Evolutionary conservation across 2,329 filamentous ascomycete genomes (phyloP), one percentile per base, ranked within the genome.

Genomic region (Cladobotryum mycophilum): DNA sequence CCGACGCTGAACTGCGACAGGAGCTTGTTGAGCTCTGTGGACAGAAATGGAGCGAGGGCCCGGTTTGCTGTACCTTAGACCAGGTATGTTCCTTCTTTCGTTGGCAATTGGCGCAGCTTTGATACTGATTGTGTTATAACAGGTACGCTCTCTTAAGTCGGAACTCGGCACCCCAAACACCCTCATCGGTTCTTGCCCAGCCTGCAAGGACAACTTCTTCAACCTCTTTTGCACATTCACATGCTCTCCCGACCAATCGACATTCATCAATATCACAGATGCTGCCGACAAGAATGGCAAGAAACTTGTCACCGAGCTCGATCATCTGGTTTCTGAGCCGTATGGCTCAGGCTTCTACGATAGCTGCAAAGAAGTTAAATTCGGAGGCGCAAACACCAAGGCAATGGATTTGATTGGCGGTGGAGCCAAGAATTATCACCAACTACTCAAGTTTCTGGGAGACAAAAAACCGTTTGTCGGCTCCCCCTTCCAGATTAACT

Each of bases 301-400:
- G 58, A 66, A 64, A 2, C 68, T 89, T n/a, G 90, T 96, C 13
- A 89, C 87, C 1, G 89, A 96, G 71, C 72, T 99, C 18, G 91
- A 96, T 64, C 92, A 96, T 63, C 74, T 97, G 5, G 83, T 96
- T 59, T 89, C 89, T 2, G 78, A 90, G 51, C 77, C 86, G 48
- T 97, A 95, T 66, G 91, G 89, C 41, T 78, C 81, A 8, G 90
- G 88, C 1, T 95, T 99, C 72, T 99, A 91, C 67, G 80, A 96
- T 69, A 99, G 93, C 71, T 99, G 93, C 75, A 97, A 97, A 70
- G 90, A 99, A 67, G 92, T 99, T 70, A 99, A 99, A 66, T 96
- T 97, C 62, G 93, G 93, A 35, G 87, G 91, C 6, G 91, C 92
- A 40, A 96, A 96, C 64, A 86, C 88, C 54, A 90, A 86, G 62